Percentiles rank a stretch among this genome's conserved stretches.
These are phyloP conservation scores for Verticillium dahliae DNA, from an alignment of 2,329 filamentous ascomycete species.

Conservation along the genomic window DNA sequence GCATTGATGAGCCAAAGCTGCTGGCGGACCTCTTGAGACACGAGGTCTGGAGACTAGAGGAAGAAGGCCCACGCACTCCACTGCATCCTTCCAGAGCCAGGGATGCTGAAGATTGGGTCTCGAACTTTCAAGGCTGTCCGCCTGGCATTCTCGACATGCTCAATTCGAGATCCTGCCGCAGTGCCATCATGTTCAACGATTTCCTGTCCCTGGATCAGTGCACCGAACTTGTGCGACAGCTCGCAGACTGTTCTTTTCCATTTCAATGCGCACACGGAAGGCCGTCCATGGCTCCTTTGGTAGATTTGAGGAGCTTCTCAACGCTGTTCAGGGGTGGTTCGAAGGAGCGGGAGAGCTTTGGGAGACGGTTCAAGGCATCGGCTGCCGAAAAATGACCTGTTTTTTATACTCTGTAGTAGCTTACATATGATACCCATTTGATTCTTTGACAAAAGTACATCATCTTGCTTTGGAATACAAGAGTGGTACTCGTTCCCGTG, in stretches of 20 bases:
- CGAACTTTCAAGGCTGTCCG: conserved; percentile 63
- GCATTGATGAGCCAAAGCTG: conserved; percentile 63
- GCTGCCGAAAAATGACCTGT: neutral
- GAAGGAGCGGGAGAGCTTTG: conserved; percentile 3
- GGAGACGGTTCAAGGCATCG: conserved; percentile 7
- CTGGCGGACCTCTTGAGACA: conserved; percentile 67
- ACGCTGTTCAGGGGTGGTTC: neutral
- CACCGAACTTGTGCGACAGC: conserved; percentile 41
- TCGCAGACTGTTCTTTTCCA: conserved; percentile 63
- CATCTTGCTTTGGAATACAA: neutral
- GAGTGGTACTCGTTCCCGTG: neutral
- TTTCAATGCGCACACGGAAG: conserved; percentile 81
- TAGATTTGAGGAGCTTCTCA: conserved; percentile 35
- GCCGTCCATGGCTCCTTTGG: conserved; percentile 57
- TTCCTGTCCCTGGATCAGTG: conserved; percentile 53
- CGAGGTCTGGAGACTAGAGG: conserved; percentile 64
- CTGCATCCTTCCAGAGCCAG: neutral
- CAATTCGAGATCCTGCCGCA: conserved; percentile 69
- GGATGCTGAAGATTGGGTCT: conserved; percentile 45
- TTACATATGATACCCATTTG: conserved; percentile 1
- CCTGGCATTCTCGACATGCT: conserved; percentile 68
- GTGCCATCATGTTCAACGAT: conserved; percentile 86
- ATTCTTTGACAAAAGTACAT: neutral
- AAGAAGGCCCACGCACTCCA: conserved; percentile 22
- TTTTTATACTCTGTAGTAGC: neutral